These are phyloP conservation scores for Amniculicola lignicola DNA, from an alignment of 495 filamentous ascomycete genomes.

Conservation along the genomic window DNA sequence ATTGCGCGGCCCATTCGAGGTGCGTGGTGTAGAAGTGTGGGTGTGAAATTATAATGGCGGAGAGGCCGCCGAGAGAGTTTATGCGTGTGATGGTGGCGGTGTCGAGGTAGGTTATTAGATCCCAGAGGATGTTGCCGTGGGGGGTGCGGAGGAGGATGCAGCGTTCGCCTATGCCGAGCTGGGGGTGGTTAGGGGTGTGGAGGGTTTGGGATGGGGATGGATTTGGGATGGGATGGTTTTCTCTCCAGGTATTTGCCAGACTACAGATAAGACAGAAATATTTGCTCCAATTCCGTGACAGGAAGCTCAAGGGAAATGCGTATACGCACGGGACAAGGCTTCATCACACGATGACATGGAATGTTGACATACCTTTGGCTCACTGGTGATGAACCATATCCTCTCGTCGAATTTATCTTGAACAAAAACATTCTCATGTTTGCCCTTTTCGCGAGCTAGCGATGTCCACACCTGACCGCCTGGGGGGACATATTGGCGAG, in stretches of 20 bases:
- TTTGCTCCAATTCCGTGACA: too few relatives aligned
- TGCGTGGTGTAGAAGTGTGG: slow-evolving; percentile 76
- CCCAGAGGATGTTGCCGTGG: slow-evolving; percentile 69
- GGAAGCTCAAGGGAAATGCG: too few relatives aligned
- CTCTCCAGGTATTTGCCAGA: too few relatives aligned
- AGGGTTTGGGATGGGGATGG: not conserved
- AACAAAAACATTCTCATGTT: slow-evolving; percentile 44
- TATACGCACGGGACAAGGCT: too few relatives aligned
- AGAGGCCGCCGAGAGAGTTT: slow-evolving; percentile 53
- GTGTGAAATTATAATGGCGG: slow-evolving; percentile 74
- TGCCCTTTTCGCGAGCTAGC: slow-evolving; percentile 41
- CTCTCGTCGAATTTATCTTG: slow-evolving; percentile 41
- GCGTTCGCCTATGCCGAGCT: slow-evolving; percentile 64
- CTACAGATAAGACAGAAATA: too few relatives aligned
- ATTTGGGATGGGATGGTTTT: too few relatives aligned
- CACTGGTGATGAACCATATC: slow-evolving; percentile 54
- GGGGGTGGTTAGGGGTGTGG: not conserved
- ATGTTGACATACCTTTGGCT: slow-evolving; percentile 55
- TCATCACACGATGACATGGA: too few relatives aligned
- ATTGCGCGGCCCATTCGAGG: slow-evolving; percentile 61
- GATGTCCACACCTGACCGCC: slow-evolving; percentile 53
- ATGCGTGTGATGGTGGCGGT: slow-evolving; percentile 51
- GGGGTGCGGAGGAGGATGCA: slow-evolving; percentile 61
- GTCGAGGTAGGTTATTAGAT: slow-evolving; percentile 65
- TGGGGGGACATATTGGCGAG: slow-evolving; percentile 62